Evolutionary conservation across 768 basidiomycete species (phyloP), one percentile per base, ranked within the genome.

Genomic region (Lanmaoa pseudosensibilis): DNA sequence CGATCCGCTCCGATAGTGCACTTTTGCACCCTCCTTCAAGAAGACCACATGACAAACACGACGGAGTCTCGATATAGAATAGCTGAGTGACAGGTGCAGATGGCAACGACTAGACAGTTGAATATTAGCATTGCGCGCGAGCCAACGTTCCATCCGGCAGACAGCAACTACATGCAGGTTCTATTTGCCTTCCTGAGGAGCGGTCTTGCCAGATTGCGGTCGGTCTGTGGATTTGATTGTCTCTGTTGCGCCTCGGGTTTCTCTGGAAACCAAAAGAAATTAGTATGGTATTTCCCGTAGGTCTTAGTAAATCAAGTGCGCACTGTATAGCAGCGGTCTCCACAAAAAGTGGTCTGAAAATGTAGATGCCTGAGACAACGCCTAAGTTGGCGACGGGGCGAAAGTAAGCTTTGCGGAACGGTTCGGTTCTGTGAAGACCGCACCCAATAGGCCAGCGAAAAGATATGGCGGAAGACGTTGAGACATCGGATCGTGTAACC

Each of bases 331-430:
- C 46, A 44, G 25, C 23, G 6, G 39, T 56, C 33, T 52, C 48
- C 40, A 72, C 69, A 11, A 80, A 56, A 19, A 74, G 41, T 27
- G 86, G 86, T 62, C 80, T 78, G 73, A 88, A 88, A 50, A 87
- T 83, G 66, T 88, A 87, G 21, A 86, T 66, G 10, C 87, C 87
- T 13, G 87, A 86, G 27, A 77, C 60, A 49, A 86, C 68, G 32
- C 87, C 87, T 88, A 58, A 15, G 48, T 56, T 19, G 44, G 32
- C 50, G 44, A 21, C 15, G 25, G 11, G 37, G 36, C 11, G 40
- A 27, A 23, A n/a, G 46, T 56, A 11, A 66, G 55, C 45, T 38
- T 27, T 32, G 23, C 11, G n/a, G 45, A 36, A 46, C 8, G 6
- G 18, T 15, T 46, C 9, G 33, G 13, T 48, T 47, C 32, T 4